Percentiles rank a stretch among this genome's conserved stretches.
phyloP scores from a whole-genome alignment of 1,284 basidiomycete species.

The Cutaneotrichosporon sp. region DNA sequence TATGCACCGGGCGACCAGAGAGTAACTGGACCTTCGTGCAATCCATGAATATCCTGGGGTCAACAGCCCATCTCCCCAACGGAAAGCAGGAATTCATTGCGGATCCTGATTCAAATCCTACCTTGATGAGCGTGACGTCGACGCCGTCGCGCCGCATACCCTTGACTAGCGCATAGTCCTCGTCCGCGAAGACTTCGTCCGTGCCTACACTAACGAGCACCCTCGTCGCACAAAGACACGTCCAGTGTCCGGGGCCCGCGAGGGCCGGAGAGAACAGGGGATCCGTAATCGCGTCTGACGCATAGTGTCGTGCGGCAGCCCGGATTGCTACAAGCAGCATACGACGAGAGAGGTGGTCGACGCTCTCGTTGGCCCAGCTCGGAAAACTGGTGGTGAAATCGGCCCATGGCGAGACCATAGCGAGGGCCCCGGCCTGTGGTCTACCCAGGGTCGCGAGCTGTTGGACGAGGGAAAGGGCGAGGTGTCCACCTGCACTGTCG shows the following conservation, averaged over 20 bases:
- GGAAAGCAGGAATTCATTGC: background rate
- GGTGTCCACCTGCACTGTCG: conserved; percentile 27
- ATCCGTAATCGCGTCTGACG: background rate
- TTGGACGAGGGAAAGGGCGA: conserved; percentile 20
- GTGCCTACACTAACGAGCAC: conserved; percentile 43
- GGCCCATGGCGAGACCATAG: conserved; percentile 61
- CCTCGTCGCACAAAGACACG: conserved; percentile 24
- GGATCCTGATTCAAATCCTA: background rate
- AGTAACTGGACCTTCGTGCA: conserved; percentile 3
- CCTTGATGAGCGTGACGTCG: conserved; percentile 23
- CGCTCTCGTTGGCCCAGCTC: conserved; percentile 4
- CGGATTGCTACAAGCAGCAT: conserved; percentile 14
- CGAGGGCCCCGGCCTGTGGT: conserved; percentile 56
- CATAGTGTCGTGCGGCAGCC: conserved; percentile 28
- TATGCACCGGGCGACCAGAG: background rate
- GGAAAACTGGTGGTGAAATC: conserved; percentile 53
- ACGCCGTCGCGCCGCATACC: conserved; percentile 41
- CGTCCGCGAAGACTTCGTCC: conserved; percentile 40
- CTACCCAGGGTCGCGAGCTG: conserved; percentile 16
- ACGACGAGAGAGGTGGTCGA: conserved; percentile 23
- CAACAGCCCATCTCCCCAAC: background rate
- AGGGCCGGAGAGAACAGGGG: conserved; percentile 32
- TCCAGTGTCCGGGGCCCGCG: conserved; percentile 24
- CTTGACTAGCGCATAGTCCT: conserved; percentile 32
- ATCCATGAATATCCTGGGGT: background rate